These are phyloP conservation scores for Neohortaea acidophila DNA, from an alignment of 495 filamentous ascomycete genomes.

Conservation along the genomic window DNA sequence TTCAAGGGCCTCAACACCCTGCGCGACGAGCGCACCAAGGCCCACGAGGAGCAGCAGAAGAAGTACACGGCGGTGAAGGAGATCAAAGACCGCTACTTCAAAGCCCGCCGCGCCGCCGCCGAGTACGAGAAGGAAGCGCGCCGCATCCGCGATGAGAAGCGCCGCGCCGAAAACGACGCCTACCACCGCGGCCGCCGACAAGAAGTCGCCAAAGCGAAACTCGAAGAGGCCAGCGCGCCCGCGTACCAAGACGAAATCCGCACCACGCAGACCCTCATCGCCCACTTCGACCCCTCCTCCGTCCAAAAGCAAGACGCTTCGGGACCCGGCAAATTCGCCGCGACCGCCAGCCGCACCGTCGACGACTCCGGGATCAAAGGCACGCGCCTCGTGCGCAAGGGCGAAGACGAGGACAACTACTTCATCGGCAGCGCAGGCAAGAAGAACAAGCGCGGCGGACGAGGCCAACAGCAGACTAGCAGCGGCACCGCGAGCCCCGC, in stretches of 20 bases:
- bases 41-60: slow-evolving; percentile 66
- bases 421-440: slow-evolving; percentile 65
- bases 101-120: slow-evolving; percentile 55
- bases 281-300: slow-evolving; percentile 75
- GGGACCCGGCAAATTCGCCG: slow-evolving; percentile 51
- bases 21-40: slow-evolving; percentile 72
- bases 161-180: slow-evolving; percentile 63
- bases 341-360: slow-evolving; percentile 64
- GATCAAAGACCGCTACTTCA: slow-evolving; percentile 74
- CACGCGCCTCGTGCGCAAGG: slow-evolving; percentile 59
- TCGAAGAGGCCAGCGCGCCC: slow-evolving; percentile 77
- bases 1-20: slow-evolving; percentile 76
- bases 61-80: slow-evolving; percentile 66
- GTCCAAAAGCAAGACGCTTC: slow-evolving; percentile 30
- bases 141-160: slow-evolving; percentile 57
- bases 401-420: slow-evolving; percentile 61
- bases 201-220: slow-evolving; percentile 66
- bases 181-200: slow-evolving; percentile 58
- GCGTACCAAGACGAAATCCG: slow-evolving; percentile 87
- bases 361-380: slow-evolving; percentile 67
- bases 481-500: slow-evolving; percentile 32
- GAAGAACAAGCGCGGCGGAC: slow-evolving; percentile 91
- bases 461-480: slow-evolving; percentile 44
- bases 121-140: slow-evolving; percentile 69
- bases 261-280: slow-evolving; percentile 67